These are phyloP conservation scores for Sarocladiaceae sp. DNA, from an alignment of 2,329 filamentous ascomycete genomes.

Conservation along the genomic window DNA sequence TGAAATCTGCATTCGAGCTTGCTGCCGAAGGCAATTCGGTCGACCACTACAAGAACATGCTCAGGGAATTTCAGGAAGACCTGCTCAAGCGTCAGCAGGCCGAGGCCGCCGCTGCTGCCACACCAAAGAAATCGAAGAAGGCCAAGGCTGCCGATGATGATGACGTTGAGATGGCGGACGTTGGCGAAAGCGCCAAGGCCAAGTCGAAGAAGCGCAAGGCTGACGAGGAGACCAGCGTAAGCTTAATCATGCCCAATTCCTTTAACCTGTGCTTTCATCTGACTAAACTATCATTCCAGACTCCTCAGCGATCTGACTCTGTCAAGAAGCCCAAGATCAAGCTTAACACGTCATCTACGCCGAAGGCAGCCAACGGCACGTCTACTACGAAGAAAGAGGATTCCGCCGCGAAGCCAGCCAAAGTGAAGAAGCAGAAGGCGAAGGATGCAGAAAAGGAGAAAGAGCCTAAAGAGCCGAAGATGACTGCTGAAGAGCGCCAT, in stretches of 20 bases:
- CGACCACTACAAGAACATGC: conserved; percentile 74
- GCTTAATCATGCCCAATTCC: conserved; percentile 11
- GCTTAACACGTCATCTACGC: conserved; percentile 57
- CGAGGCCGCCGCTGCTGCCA: conserved; percentile 33
- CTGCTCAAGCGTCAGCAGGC: conserved; percentile 46
- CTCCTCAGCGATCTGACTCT: conserved; percentile 52
- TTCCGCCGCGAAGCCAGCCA: conserved; percentile 43
- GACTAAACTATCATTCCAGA: conserved; percentile 29
- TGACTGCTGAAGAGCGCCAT: conserved; percentile 51
- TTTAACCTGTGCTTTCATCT: no score
- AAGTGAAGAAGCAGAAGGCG: conserved; percentile 50
- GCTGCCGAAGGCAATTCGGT: conserved; percentile 74
- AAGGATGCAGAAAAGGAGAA: conserved; percentile 52
- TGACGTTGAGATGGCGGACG: conserved; percentile 57
- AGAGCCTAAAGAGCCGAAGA: conserved; percentile 51
- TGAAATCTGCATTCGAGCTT: conserved; percentile 73
- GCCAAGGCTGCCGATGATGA: conserved; percentile 47
- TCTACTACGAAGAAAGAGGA: conserved; percentile 43
- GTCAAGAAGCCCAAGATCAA: conserved; percentile 65
- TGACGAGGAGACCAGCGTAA: conserved; percentile 59
- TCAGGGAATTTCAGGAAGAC: conserved; percentile 64
- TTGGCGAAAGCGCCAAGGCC: conserved; percentile 59
- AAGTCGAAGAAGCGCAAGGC: conserved; percentile 75
- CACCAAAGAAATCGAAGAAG: conserved; percentile 36
- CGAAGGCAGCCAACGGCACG: conserved; percentile 62